Conservation (phyloP, 768 basidiomycete species). For the Panellus pusillus region DNA sequence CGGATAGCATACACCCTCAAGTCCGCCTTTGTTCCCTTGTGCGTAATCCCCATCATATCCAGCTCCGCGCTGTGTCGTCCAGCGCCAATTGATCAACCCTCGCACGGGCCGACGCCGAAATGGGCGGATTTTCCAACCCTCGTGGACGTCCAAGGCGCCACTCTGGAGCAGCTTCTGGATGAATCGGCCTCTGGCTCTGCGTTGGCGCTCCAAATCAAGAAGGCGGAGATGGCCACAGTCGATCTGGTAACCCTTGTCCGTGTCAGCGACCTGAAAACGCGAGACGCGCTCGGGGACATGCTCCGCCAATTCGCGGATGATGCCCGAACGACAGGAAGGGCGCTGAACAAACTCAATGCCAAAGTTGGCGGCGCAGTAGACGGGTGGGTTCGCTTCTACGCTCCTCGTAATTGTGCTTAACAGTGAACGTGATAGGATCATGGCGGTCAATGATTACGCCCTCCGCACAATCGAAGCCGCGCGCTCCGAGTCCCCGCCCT, state of each 20-base stretch:
- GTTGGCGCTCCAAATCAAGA: constrained; percentile 68
- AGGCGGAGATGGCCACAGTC: constrained; percentile 73
- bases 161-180: constrained; percentile 63
- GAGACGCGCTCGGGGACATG: constrained; percentile 52
- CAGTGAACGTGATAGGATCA: constrained; percentile 44
- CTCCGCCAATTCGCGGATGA: constrained; percentile 57
- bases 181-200: constrained; percentile 58
- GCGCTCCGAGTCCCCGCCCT: constrained; percentile 34
- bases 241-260: constrained; percentile 66
- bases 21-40: constrained; percentile 56
- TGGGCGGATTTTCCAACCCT: constrained; percentile 66
- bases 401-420: background rate
- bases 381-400: constrained; percentile 43
- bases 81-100: background rate
- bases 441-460: constrained; percentile 75
- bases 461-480: constrained; percentile 54
- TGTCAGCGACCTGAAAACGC: constrained; percentile 60
- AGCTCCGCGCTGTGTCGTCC: constrained; percentile 43
- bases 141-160: constrained; percentile 57
- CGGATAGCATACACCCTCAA: constrained; percentile 43
- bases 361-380: constrained; percentile 77
- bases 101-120: constrained; percentile 26
- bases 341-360: constrained; percentile 61
- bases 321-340: constrained; percentile 59
- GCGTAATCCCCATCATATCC: constrained; percentile 61